phyloP scores from a whole-genome alignment of 768 basidiomycete species.

The Lactarius indigo region DNA sequence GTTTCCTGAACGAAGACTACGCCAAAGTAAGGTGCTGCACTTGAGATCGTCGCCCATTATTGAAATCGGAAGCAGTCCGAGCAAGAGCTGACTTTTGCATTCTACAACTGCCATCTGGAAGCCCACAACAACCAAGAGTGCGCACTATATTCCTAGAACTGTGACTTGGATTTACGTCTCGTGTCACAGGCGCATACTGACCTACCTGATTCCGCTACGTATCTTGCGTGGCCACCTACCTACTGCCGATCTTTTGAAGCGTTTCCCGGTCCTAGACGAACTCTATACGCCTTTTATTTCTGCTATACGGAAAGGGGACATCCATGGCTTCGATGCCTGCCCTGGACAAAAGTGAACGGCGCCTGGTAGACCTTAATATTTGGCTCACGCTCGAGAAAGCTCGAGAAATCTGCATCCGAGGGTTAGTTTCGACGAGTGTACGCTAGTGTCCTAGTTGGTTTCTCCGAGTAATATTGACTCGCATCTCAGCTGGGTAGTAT shows the following conservation, averaged over 20 bases:
- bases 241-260: conserved; percentile 60
- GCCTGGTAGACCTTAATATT: conserved; percentile 81
- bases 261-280: conserved; percentile 68
- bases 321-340: conserved; percentile 78
- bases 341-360: conserved; percentile 63
- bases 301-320: conserved; percentile 75
- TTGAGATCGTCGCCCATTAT: not conserved
- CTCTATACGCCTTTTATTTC: conserved; percentile 78
- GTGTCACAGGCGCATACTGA: conserved; percentile 72
- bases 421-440: conserved; percentile 77
- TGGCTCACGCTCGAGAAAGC: conserved; percentile 87
- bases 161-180: conserved; percentile 6
- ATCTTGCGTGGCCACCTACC: conserved; percentile 87
- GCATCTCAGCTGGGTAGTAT: conserved; percentile 68
- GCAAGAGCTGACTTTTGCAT: conserved; percentile 81
- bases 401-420: conserved; percentile 80
- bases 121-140: conserved; percentile 82
- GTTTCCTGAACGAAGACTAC: conserved; percentile 91
- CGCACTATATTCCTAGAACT: conserved; percentile 29
- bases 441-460: conserved; percentile 31
- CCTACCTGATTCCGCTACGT: conserved; percentile 85
- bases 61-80: conserved; percentile 56
- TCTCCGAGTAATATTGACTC: not conserved
- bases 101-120: conserved; percentile 72
- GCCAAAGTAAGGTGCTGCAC: conserved; percentile 71